phyloP scores from a whole-genome alignment of 148 eudicot species.

The Fagopyrum homotropicum region DNA sequence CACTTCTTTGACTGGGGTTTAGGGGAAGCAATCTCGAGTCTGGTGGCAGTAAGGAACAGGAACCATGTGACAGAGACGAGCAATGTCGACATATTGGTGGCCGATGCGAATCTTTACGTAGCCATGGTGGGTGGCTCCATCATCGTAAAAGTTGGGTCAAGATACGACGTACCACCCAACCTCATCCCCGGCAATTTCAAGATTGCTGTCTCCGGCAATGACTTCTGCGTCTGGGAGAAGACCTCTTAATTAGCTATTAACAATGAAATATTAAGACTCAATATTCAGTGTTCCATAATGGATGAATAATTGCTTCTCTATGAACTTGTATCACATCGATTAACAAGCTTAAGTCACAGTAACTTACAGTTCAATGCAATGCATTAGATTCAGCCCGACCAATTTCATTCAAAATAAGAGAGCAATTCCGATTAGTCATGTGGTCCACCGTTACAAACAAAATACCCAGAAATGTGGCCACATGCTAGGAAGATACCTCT shows the following conservation, averaged over 20 bases:
- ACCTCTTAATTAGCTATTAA: background rate
- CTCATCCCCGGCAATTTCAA: constrained; percentile 1
- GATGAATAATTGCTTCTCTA: background rate
- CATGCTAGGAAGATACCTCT: background rate
- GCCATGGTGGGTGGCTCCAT: constrained; percentile 5
- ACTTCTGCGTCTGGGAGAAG: constrained; percentile 16
- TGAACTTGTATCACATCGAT: background rate
- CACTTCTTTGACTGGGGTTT: constrained; percentile 18
- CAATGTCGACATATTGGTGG: constrained; percentile 9
- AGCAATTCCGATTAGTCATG: background rate
- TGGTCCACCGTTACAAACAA: constrained; percentile 1
- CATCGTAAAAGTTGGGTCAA: constrained; percentile 11
- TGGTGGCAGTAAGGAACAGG: constrained; percentile 12
- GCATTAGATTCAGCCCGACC: background rate
- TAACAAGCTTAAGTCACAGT: background rate
- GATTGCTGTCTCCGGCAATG: constrained; percentile 10
- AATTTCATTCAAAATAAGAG: background rate
- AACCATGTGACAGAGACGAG: constrained; percentile 9
- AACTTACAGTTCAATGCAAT: background rate
- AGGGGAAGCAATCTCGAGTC: background rate
- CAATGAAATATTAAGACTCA: background rate
- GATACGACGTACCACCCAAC: constrained; percentile 6
- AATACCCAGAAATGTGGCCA: constrained; percentile 9
- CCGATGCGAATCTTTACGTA: constrained; percentile 11
- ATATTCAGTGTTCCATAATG: background rate